Base-by-base conservation (phyloP, 2,329 filamentous ascomycete genomes). In the Botryotinia calthae region DNA sequence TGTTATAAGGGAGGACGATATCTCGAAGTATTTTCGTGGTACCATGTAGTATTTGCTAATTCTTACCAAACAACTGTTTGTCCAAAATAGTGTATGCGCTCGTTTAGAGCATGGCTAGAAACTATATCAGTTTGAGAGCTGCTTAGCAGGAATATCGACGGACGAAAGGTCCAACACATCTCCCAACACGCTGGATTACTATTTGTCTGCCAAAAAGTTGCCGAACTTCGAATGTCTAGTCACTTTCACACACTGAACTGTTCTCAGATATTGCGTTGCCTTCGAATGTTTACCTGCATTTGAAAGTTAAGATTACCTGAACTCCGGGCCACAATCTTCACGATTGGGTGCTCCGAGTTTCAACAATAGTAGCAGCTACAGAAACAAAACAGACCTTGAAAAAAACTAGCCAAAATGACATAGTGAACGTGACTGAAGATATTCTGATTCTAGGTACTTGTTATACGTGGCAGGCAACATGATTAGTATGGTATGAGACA, bases 351-450 rank as follows among this genome's bases (percentile, higher is more conserved):
- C 25, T 51, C 12, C 14, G 0, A 3, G 12, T 25, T 51, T n/a
- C 48, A 14, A 16, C 5, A n/a, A n/a, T 16, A 16, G 12, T n/a
- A 16, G 25, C 1, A n/a, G 48, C 25, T n/a, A 51, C 5, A 1
- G 0, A 2, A 3, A n/a, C 9, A 51, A n/a, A n/a, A 16, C 22
- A n/a, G 1, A 16, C 25, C 0, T n/a, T 4, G 4, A 0, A 51
- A n/a, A 0, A n/a, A n/a, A 2, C 2, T 2, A 14, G 25, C 48
- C 25, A 51, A 25, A 5, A 51, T 16, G 4, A n/a, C 2, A 25
- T 7, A n/a, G 25, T 51, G 12, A n/a, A 7, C 1, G 2, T 2
- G 25, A n/a, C 14, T 14, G 5, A 14, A 51, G 10, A 14, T 0
- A 51, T n/a, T 7, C 2, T 14, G 25, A 14, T n/a, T 51, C 6